phyloP scores from a whole-genome alignment of 441 rosid species.

The Jatropha multifida region DNA sequence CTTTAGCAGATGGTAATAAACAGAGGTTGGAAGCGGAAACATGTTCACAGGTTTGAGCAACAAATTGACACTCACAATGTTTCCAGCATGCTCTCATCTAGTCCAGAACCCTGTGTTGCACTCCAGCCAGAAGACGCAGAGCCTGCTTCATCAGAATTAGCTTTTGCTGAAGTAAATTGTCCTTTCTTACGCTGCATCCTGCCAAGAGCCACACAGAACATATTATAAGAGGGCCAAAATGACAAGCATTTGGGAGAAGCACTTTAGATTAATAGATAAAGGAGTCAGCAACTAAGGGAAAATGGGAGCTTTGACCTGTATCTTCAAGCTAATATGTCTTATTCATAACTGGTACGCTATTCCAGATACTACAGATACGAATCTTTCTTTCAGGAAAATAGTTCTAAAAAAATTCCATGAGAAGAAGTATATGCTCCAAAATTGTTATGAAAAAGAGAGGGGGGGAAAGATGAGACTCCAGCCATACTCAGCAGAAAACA shows the following conservation, averaged over 20 bases:
- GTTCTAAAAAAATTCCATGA: background rate
- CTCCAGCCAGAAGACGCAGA: conserved; percentile 42
- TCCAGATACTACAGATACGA: background rate
- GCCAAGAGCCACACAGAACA: conserved; percentile 22
- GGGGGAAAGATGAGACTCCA: no score
- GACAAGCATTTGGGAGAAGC: background rate
- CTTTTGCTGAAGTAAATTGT: conserved; percentile 79
- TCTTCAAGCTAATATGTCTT: background rate
- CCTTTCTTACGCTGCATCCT: conserved; percentile 97
- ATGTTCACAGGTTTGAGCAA: background rate
- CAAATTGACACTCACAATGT: conserved; percentile 49
- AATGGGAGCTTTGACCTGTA: background rate
- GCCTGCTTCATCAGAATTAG: conserved; percentile 52
- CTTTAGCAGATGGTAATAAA: background rate
- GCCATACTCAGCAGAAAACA: no score
- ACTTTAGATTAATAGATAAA: background rate
- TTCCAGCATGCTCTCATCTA: conserved; percentile 58
- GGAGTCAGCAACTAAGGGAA: background rate
- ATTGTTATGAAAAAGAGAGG: background rate
- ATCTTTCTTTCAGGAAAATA: background rate
- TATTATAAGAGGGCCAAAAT: background rate
- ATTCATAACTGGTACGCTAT: background rate
- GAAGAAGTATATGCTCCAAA: background rate
- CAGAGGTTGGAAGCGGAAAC: background rate
- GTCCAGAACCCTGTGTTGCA: conserved; percentile 57